Base-by-base conservation (phyloP, 805 yeast species). In the Yarrowia osloensis region DNA sequence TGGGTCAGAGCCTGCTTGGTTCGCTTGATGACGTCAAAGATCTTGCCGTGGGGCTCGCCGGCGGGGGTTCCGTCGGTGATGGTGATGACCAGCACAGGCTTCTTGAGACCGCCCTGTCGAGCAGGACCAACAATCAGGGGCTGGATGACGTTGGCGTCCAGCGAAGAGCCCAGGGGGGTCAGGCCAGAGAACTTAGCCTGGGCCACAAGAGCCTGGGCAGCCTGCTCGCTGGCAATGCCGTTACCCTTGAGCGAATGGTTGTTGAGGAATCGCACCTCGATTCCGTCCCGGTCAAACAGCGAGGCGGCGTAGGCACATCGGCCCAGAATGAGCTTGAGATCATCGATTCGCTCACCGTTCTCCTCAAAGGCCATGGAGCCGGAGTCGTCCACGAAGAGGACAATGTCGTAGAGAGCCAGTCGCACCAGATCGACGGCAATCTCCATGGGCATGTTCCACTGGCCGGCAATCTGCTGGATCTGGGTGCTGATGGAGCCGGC, bases 341-440 rank as follows among this genome's bases (percentile, higher is more conserved):
- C 77, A 46, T 73, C 76, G 49, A 75, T 72, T 50, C 77, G 71
- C 67, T 73, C 74, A 5, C 77, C 77, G 67, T 71, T 71, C 69
- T 74, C 76, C 67, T 73, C 76, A 62, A 73, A 72, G 4, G 74
- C 71, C 77, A 74, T 75, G 35, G 77, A 74, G 21, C 77, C 77
- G 15, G 77, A 75, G 57, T 74, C 77, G 61, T 74, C 77, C 31
- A 72, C 70, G 57, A 68, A 74, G 12, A 74, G 57, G 15, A 74
- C 74, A 55, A 74, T 71, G 66, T 74, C 77, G 67, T 74, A 74
- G 4, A 74, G 70, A 35, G 77, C 75, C 57, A 74, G 69, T 1
- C 75, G 71, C 40, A 71, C 72, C 13, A 73, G 68, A 67, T 74
- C 77, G 31, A 67, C 70, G 21, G 76, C 76, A 52, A 74, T 67